Conservation (phyloP, 306 rosid species). For the Dryas alaskensis region DNA sequence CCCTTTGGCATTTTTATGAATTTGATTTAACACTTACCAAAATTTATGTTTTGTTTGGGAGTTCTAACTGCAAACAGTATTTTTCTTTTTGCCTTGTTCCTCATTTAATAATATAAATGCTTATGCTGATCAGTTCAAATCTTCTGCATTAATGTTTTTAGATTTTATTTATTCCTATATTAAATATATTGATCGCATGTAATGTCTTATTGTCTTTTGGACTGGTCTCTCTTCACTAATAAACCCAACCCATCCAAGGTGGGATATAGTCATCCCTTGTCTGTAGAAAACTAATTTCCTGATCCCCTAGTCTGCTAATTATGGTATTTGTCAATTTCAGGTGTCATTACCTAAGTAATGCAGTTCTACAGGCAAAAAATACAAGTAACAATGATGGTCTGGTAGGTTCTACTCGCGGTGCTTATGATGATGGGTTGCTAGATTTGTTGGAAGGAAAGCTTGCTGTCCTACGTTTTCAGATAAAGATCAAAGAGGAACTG, state of each 20-base stretch:
- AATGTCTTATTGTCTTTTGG: neutral
- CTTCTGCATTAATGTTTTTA: neutral
- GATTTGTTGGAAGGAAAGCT: conserved; percentile 98
- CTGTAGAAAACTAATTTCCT: neutral
- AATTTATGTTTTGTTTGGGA: neutral
- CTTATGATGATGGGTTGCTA: conserved; percentile 74
- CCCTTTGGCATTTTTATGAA: neutral
- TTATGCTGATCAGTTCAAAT: neutral
- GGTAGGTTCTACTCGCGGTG: conserved; percentile 59
- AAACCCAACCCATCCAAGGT: neutral
- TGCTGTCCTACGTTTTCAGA: conserved; percentile 93
- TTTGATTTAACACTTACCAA: neutral
- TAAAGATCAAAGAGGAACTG: conserved; percentile 82
- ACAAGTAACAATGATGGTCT: conserved; percentile 62
- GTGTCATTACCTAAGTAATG: conserved; percentile 90
- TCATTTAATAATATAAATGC: neutral
- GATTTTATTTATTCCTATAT: neutral
- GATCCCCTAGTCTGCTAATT: conserved; percentile 17
- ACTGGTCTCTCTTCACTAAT: neutral
- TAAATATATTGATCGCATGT: neutral
- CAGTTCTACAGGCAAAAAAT: conserved; percentile 87
- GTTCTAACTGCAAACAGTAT: neutral
- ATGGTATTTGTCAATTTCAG: conserved; percentile 46
- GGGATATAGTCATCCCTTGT: neutral
- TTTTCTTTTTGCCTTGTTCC: neutral